Percentiles rank a stretch among this genome's conserved stretches.
These are phyloP conservation scores for Dothistroma septosporum DNA, from an alignment of 2,329 filamentous ascomycete genomes.

Conservation along the genomic window DNA sequence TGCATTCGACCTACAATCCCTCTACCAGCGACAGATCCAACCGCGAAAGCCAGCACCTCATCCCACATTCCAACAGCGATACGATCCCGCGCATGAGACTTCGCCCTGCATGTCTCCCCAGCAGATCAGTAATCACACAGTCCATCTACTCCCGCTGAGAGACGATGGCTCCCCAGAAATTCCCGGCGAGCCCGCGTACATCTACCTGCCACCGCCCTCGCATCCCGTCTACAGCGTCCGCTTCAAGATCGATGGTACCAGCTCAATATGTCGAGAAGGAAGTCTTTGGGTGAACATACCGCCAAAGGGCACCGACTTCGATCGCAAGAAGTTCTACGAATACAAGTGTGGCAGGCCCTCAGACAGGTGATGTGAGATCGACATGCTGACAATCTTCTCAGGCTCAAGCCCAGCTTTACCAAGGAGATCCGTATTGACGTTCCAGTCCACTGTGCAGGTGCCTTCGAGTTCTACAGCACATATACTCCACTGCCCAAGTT, in stretches of 20 bases:
- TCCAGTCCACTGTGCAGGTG: constrained; percentile 74
- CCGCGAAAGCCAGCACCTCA: neutral
- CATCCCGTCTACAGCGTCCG: constrained; percentile 72
- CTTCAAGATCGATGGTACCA: constrained; percentile 89
- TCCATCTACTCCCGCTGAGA: constrained; percentile 86
- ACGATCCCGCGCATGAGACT: neutral
- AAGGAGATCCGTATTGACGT: constrained; percentile 85
- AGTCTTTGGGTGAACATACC: constrained; percentile 97
- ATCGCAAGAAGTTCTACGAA: constrained; percentile 74
- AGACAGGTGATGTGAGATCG: neutral
- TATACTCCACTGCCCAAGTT: constrained; percentile 83
- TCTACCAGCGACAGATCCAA: constrained; percentile 8
- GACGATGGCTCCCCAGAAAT: constrained; percentile 91
- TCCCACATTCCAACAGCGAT: neutral
- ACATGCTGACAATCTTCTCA: constrained; percentile 39
- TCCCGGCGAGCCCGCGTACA: constrained; percentile 67
- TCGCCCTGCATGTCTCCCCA: constrained; percentile 34
- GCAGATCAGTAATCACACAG: constrained; percentile 39
- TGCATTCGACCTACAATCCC: constrained; percentile 11
- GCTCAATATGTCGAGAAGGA: constrained; percentile 89
- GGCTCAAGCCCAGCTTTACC: constrained; percentile 89
- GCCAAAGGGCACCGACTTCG: constrained; percentile 68
- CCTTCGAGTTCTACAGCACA: constrained; percentile 91
- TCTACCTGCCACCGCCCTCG: constrained; percentile 77
- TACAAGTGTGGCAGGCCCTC: constrained; percentile 65